Evolutionary conservation across 2,329 filamentous ascomycete genomes (phyloP).

Genomic region (Neofusicoccum parvum): DNA sequence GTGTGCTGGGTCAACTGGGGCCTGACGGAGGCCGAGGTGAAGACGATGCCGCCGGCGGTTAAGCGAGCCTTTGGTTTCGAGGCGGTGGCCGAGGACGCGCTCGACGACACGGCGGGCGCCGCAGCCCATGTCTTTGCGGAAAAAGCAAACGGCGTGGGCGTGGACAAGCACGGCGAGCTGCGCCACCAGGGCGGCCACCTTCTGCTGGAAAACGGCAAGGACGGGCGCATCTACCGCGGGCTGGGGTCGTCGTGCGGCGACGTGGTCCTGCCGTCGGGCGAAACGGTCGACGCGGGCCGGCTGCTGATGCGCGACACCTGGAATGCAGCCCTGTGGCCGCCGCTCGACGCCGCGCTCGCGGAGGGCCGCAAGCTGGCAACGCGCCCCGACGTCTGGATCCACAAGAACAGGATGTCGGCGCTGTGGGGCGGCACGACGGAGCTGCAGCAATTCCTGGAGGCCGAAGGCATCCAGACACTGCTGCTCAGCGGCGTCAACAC

Average conservation of each 20-base stretch:
- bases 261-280: constrained; percentile 27
- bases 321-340: constrained; percentile 45
- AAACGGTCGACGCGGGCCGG: constrained; percentile 35
- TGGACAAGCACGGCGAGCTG: constrained; percentile 35
- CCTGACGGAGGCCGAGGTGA: constrained; percentile 38
- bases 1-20: constrained; percentile 49
- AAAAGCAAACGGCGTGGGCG: constrained; percentile 27
- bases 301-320: constrained; percentile 43
- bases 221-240: constrained; percentile 32
- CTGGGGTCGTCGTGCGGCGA: constrained; percentile 35
- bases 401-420: constrained; percentile 47
- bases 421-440: constrained; percentile 40
- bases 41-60: constrained; percentile 41
- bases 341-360: constrained; percentile 37
- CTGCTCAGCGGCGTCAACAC: constrained; percentile 48
- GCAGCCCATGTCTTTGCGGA: background rate
- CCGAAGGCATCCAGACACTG: constrained; percentile 42
- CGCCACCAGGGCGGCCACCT: constrained; percentile 21
- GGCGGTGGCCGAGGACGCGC: constrained; percentile 26
- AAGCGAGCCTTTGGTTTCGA: constrained; percentile 42
- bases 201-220: constrained; percentile 23
- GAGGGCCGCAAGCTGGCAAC: constrained; percentile 25
- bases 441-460: constrained; percentile 41
- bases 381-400: constrained; percentile 34
- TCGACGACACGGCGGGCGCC: background rate